phyloP scores from a whole-genome alignment of 495 filamentous ascomycete genomes.

The Penicillium samsonianum region DNA sequence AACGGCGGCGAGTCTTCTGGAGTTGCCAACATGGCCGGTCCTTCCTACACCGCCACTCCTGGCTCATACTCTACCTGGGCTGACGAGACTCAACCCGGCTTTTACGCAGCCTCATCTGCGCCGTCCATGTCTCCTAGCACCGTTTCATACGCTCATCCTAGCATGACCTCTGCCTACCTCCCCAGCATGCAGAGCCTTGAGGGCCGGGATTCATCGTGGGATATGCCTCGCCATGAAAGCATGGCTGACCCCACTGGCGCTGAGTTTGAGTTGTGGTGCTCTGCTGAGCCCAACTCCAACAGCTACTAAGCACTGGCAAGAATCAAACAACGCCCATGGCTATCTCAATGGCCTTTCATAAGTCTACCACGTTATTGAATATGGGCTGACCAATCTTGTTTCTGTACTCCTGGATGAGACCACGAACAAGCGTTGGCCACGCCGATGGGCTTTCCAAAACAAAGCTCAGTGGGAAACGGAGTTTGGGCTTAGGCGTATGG shows the following conservation, averaged over 20 bases:
- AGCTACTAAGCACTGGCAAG: not conserved
- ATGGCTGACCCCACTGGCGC: not conserved
- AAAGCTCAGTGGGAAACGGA: constrained; percentile 7
- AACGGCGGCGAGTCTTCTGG: constrained; percentile 28
- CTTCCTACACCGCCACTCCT: constrained; percentile 1
- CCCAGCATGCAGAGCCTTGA: constrained; percentile 15
- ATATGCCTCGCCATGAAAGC: constrained; percentile 1
- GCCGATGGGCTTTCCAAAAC: constrained; percentile 16
- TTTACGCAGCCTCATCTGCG: constrained; percentile 8
- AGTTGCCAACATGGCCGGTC: not conserved
- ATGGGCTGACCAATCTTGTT: constrained; percentile 10
- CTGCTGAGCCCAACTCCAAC: not conserved
- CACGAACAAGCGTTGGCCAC: constrained; percentile 8
- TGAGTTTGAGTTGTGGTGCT: constrained; percentile 19
- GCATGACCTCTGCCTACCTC: constrained; percentile 1
- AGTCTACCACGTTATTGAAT: not conserved
- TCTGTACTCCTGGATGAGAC: constrained; percentile 10
- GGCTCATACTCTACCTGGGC: constrained; percentile 15
- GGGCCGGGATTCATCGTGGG: constrained; percentile 14
- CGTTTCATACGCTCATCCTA: constrained; percentile 1
- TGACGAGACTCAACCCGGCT: not conserved
- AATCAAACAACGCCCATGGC: not conserved
- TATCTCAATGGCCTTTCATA: not conserved
- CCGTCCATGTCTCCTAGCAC: constrained; percentile 13
- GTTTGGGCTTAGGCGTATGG: constrained; percentile 7